Conservation (phyloP, 139 green algal species). For the Haematococcus lacustris region DNA sequence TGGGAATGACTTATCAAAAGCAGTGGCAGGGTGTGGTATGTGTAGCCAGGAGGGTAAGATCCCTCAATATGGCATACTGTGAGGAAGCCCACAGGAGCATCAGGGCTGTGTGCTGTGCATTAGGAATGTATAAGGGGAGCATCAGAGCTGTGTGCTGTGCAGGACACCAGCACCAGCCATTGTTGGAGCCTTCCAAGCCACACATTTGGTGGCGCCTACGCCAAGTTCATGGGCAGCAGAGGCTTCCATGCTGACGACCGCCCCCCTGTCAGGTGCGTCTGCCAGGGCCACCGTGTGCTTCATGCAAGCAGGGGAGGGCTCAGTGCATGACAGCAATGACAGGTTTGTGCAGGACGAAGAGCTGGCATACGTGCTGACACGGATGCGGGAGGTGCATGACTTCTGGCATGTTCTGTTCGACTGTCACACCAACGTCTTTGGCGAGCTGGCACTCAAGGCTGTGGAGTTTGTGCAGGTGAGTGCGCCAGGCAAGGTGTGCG, state of each 20-base stretch:
- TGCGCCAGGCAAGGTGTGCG: background rate
- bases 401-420: conserved; percentile 96
- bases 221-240: conserved; percentile 78
- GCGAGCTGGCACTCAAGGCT: conserved; percentile 90
- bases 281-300: background rate
- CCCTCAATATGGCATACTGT: background rate
- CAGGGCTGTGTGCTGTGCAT: background rate
- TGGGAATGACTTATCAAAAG: too few relatives aligned
- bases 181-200: conserved; percentile 47
- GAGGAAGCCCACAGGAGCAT: background rate
- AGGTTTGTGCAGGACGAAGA: conserved; percentile 91
- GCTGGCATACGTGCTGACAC: conserved; percentile 78
- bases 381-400: conserved; percentile 86
- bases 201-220: conserved; percentile 86
- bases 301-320: background rate
- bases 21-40: background rate
- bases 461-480: conserved; percentile 86
- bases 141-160: background rate
- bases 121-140: background rate
- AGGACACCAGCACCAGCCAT: conserved; percentile 30
- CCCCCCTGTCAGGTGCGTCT: conserved; percentile 58
- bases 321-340: background rate
- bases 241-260: conserved; percentile 80
- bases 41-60: background rate
- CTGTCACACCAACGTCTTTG: conserved; percentile 87